Evolutionary conservation across 164 flowering plant species (phyloP).

Genomic region (Macadamia tetraphylla): DNA sequence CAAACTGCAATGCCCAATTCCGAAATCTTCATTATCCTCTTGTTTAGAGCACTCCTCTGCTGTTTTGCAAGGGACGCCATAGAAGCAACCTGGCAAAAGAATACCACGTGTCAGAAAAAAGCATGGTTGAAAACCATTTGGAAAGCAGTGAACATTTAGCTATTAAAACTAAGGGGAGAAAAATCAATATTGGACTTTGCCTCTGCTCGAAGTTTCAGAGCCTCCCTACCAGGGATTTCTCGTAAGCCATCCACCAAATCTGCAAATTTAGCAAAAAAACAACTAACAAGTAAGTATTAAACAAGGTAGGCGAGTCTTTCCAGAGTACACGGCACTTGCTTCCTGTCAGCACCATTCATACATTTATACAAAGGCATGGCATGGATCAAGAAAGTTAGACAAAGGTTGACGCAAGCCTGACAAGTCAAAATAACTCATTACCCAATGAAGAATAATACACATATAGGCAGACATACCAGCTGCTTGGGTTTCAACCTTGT

Average conservation of each 20-base stretch:
- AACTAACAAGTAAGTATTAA: background rate
- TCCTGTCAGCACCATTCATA: too few species aligned
- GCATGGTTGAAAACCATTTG: background rate
- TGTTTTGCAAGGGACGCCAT: conserved; percentile 57
- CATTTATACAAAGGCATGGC: too few species aligned
- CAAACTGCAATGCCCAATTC: conserved; percentile 79
- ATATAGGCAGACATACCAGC: conserved; percentile 44
- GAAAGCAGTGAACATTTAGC: background rate
- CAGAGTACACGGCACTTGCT: too few species aligned
- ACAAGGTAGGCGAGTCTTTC: too few species aligned
- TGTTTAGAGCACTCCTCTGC: conserved; percentile 46
- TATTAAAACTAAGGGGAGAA: background rate
- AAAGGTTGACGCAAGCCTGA: too few species aligned
- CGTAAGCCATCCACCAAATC: conserved; percentile 83
- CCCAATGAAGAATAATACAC: background rate
- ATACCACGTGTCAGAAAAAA: background rate
- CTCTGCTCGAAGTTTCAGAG: conserved; percentile 83
- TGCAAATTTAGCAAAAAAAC: conserved; percentile 12
- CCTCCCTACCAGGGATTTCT: conserved; percentile 79
- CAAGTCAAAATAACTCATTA: too few species aligned
- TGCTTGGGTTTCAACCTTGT: conserved; percentile 64
- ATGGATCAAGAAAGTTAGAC: too few species aligned
- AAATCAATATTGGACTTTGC: conserved; percentile 28
- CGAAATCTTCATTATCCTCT: conserved; percentile 61
- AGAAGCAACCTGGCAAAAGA: conserved; percentile 67